Evolutionary conservation across 352 stramenopile species (phyloP), one percentile per base, ranked within the genome.

Genomic region (Pilasporangium apinafurcum): DNA sequence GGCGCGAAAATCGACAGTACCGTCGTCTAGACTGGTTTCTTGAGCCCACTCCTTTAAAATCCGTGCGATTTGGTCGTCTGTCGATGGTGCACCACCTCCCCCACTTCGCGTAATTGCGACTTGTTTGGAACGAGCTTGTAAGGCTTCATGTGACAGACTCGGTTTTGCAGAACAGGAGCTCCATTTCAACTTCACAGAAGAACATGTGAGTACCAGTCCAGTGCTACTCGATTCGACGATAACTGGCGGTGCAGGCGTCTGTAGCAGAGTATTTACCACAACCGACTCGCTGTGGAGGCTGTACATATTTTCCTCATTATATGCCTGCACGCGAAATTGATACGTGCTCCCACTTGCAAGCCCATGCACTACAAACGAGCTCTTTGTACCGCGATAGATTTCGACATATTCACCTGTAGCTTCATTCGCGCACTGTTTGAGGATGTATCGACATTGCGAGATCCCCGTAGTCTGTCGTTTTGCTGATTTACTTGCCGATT

Each of bases 371-470:
- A 83, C 75, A 30, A 89, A 91, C 6, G 62, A 59, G 16, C 70
- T 53, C 37, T 85, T 70, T 8, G 67, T 53, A 34, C 82, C 83
- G 16, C 75, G 63, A 47, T 95, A 92, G 36, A 95, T 85, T 55
- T 95, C 78, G 13, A 93, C 69, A 35, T 93, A 96, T 44, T 89
- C 70, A 20, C 83, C 80, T 18, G 66, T 56, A 18, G 67, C 66
- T 48, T 96, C 82, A 41, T 89, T 77, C 8, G 69, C 66, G 53
- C 82, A 95, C 45, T 94, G 82, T 46, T 95, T 93, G 24, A 95
- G 64, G 36, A 96, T 71, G 51, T 89, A 95, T 24, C 68, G 77
- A 53, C 66, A 83, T 16, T 38, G 20, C 27, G 51, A 39, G 41
- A 56, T 47, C 14, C 39, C 37, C 5, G 51, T 51, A 4, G 48